Base-by-base conservation (phyloP, 2,329 filamentous ascomycete genomes). In the Arthrocladium fulminans region DNA sequence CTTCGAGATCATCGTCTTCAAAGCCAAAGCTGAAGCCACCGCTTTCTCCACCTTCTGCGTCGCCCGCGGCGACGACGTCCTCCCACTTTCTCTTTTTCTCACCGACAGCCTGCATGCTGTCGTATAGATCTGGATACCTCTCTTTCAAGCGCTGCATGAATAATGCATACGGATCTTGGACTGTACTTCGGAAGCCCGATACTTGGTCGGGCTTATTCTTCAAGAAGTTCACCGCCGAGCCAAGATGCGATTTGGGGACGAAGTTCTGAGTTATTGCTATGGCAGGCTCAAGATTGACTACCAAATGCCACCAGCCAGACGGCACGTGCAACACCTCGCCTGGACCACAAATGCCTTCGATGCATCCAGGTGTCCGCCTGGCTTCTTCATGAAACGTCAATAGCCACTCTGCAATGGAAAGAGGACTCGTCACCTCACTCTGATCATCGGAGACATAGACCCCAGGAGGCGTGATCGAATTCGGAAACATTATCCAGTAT, bases 401-500 rank as follows among this genome's bases (percentile, higher is more conserved):
- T 6, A 97, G 76, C 84, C 92, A 97, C 67, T 97, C 90, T n/a
- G 89, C 88, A 58, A 97, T 96, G 67, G 87, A 94, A 9, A 97
- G 76, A 1, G 90, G 92, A 46, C 84, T 88, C 0, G 90, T 97
- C 44, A 97, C 89, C 67, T 97, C 90, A 61, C 86, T 89, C 62
- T 87, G 84, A 62, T 97, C 92, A 32, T 81, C 75, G 3, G 86
- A 94, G 35, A 96, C 86, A 59, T 84, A 94, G 30, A 97, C 89
- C 2, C 90, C 90, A 0, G 90, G 90, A 0, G 81, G 77, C 4
- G 75, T 63, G 15, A 68, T 68, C 1, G 72, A 64, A 0, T 86
- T 84, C 0, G 88, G 88, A 61, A 97, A 97, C 88, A 97, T 94
- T 65, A 97, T 90, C 90, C 92, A 97, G 72, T 97, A 97, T 63